Evolutionary conservation across 1,284 basidiomycete genomes (phyloP), one percentile per base, ranked within the genome.

Genomic region (Fomitiporia mediterranea): DNA sequence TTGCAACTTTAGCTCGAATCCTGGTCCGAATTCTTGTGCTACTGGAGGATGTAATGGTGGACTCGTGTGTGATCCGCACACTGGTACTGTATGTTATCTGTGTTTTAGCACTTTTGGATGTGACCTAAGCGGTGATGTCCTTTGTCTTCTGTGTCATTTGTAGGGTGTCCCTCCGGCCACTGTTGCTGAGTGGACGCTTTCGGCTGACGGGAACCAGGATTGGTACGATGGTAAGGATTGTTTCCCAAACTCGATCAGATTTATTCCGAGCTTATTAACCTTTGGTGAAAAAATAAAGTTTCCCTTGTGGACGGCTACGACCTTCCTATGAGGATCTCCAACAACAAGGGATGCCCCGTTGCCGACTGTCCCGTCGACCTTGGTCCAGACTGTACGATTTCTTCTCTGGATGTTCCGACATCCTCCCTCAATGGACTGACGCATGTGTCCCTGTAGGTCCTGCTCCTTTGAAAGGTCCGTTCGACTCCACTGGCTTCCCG

Each of bases 271-370:
- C 8, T 23, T 9, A 32, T 13, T 30, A 8, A 32, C n/a, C 23
- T 21, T 8, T 28, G 21, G n/a, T 47, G 2, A 21, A 2, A 34
- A 27, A 23, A 25, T 43, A 74, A n/a, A 72, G 72, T 80, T 17
- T 79, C 77, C 32, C 70, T 81, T 32, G 80, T 83, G 17, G 80
- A 82, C 62, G 81, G 81, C 0, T 80, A 74, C 67, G 84, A 86
- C 67, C 65, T 86, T 6, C 83, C 84, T 3, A 70, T 81, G 66
- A 67, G 72, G 4, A 81, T 86, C 56, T 68, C 68, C 42, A 80
- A 79, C 68, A 77, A 74, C 64, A 65, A 67, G 21, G 78, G 76
- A n/a, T 84, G 82, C 64, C 65, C 62, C 9, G 67, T 75, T 11
- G 74, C 80, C 2, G 67, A 71, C 48, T 86, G 84, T 66, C 66